Conservation (phyloP, 441 rosid genomes). For the Eruca vesicaria region DNA sequence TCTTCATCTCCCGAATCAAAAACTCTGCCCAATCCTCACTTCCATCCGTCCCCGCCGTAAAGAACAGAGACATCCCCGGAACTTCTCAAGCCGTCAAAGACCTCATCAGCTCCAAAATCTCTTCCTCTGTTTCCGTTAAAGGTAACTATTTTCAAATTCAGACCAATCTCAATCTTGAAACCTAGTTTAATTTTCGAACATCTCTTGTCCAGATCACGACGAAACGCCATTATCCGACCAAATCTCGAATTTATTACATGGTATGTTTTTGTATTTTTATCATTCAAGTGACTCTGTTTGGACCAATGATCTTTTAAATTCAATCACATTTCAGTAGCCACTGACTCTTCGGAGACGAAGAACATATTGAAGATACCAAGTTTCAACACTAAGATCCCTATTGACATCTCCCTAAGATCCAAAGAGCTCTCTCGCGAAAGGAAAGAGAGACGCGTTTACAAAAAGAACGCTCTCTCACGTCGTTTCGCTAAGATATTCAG, state of each 20-base stretch:
- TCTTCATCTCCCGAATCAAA: constrained; percentile 12
- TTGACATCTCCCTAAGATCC: constrained; percentile 26
- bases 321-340: constrained; percentile 27
- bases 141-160: background rate
- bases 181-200: background rate
- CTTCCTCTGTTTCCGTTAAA: background rate
- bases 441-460: constrained; percentile 55
- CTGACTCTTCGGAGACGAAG: background rate
- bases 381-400: constrained; percentile 26
- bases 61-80: constrained; percentile 27
- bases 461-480: constrained; percentile 31
- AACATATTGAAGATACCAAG: constrained; percentile 43
- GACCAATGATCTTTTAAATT: background rate
- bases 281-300: background rate
- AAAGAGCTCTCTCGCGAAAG: constrained; percentile 60
- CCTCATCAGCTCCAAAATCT: background rate
- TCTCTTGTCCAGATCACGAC: constrained; percentile 20
- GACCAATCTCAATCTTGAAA: background rate
- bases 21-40: constrained; percentile 1
- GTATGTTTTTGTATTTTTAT: constrained; percentile 14
- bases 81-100: constrained; percentile 31
- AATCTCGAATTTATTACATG: constrained; percentile 22
- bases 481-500: constrained; percentile 42
- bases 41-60: background rate
- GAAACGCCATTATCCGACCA: constrained; percentile 4